A percentile compares a stretch with the other conserved stretches of the same genome.
These are phyloP conservation scores for Pelargonium myrrhifolium DNA, from an alignment of 441 rosid genomes.

Conservation along the genomic window DNA sequence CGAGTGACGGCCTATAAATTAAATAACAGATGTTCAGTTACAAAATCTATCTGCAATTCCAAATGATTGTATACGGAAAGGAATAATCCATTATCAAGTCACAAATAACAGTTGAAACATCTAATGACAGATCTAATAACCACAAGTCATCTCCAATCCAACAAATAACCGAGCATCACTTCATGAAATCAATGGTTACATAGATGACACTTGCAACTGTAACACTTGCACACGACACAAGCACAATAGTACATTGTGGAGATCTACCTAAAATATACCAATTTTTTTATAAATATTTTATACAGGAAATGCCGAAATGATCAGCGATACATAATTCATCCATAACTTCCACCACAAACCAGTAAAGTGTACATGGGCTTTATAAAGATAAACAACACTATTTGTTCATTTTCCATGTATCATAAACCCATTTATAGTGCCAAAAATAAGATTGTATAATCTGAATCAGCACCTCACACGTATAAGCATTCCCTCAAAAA, in stretches of 20 bases:
- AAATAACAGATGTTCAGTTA: background rate
- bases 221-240: background rate
- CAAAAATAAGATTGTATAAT: no score
- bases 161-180: background rate
- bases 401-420: background rate
- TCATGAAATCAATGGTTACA: background rate
- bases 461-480: background rate
- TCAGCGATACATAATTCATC: background rate
- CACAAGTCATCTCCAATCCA: background rate
- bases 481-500: background rate
- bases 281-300: no score
- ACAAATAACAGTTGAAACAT: background rate
- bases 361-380: background rate
- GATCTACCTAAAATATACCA: background rate
- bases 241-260: background rate
- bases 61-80: background rate
- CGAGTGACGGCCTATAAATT: constrained; percentile 67
- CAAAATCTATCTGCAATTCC: background rate
- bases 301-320: no score
- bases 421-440: background rate
- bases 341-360: background rate
- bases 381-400: background rate
- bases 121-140: background rate
- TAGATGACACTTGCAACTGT: background rate
- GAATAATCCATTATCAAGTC: background rate